A percentile compares a stretch with the other conserved stretches of the same genome.
These are phyloP conservation scores for Populus davidiana DNA, from an alignment of 345 rosid species.

Conservation along the genomic window DNA sequence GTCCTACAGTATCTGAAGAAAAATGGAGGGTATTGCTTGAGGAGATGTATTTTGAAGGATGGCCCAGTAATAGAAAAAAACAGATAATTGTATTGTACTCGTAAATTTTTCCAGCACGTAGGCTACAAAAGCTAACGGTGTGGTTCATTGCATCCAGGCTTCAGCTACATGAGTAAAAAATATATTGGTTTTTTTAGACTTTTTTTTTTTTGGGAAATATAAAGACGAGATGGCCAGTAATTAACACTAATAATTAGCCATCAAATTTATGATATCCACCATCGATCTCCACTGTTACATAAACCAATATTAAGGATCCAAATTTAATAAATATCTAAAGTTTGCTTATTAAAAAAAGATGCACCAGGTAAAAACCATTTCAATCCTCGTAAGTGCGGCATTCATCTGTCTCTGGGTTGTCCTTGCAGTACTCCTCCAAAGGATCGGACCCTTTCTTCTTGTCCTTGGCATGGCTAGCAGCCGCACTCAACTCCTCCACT, in stretches of 20 bases:
- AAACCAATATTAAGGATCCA: not conserved
- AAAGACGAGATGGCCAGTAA: not conserved
- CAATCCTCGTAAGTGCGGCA: conserved; percentile 90
- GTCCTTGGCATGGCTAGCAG: conserved; percentile 90
- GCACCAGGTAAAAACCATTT: not conserved
- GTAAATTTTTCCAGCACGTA: not conserved
- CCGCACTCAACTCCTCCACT: conserved; percentile 99
- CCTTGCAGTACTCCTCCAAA: conserved; percentile 78
- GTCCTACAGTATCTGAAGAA: no score
- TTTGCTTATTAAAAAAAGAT: not conserved
- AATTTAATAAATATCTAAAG: not conserved
- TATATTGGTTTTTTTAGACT: not conserved
- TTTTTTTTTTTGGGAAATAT: not conserved
- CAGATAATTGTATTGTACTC: not conserved
- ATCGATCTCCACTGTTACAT: not conserved
- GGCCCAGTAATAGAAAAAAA: not conserved
- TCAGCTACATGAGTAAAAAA: not conserved
- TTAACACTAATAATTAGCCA: not conserved
- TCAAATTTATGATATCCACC: not conserved
- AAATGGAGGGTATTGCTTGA: no score
- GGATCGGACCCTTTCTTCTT: conserved; percentile 76
- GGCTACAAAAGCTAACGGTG: not conserved
- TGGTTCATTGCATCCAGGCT: no score
- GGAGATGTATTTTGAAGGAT: not conserved
- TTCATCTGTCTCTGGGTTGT: conserved; percentile 89